Percentiles rank a stretch among this genome's conserved stretches.
These are phyloP conservation scores for Boletus tylopilopsis DNA, from an alignment of 768 basidiomycete species.

Conservation along the genomic window DNA sequence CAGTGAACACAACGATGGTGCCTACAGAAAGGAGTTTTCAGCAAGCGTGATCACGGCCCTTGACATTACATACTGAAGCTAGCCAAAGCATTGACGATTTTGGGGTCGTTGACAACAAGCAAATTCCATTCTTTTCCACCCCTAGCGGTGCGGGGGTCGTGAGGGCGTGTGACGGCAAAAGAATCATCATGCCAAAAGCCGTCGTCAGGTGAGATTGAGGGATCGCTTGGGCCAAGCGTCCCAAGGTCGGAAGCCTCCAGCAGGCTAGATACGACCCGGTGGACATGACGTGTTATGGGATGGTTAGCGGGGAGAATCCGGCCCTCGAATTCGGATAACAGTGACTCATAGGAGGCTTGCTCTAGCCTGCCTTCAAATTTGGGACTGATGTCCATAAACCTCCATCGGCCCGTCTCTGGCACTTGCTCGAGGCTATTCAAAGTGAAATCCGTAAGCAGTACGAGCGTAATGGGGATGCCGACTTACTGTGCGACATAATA, in stretches of 20 bases:
- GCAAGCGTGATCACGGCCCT: not conserved
- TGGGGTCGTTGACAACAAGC: slow-evolving; percentile 70
- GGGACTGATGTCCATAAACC: slow-evolving; percentile 79
- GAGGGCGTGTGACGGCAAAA: slow-evolving; percentile 5
- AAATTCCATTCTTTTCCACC: slow-evolving; percentile 55
- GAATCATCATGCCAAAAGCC: slow-evolving; percentile 24
- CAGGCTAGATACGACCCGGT: slow-evolving; percentile 62
- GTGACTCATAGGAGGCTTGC: slow-evolving; percentile 37
- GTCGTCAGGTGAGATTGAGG: slow-evolving; percentile 10
- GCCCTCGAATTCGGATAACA: slow-evolving; percentile 48
- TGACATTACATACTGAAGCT: slow-evolving; percentile 47
- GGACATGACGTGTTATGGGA: slow-evolving; percentile 63
- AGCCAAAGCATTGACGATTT: slow-evolving; percentile 75
- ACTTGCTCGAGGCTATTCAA: slow-evolving; percentile 70
- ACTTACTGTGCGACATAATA: slow-evolving; percentile 31
- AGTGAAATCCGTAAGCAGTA: not conserved
- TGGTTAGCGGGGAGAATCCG: slow-evolving; percentile 65
- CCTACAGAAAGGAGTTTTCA: slow-evolving; percentile 34
- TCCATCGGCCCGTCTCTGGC: slow-evolving; percentile 80
- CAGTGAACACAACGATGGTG: slow-evolving; percentile 83
- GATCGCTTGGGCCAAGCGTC: slow-evolving; percentile 32
- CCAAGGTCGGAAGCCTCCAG: slow-evolving; percentile 74
- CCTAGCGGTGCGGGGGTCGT: slow-evolving; percentile 8
- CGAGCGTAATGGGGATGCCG: not conserved
- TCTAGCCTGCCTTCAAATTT: slow-evolving; percentile 54